Conservation (phyloP, 768 basidiomycete genomes). For the Gloeostereum incarnatum region DNA sequence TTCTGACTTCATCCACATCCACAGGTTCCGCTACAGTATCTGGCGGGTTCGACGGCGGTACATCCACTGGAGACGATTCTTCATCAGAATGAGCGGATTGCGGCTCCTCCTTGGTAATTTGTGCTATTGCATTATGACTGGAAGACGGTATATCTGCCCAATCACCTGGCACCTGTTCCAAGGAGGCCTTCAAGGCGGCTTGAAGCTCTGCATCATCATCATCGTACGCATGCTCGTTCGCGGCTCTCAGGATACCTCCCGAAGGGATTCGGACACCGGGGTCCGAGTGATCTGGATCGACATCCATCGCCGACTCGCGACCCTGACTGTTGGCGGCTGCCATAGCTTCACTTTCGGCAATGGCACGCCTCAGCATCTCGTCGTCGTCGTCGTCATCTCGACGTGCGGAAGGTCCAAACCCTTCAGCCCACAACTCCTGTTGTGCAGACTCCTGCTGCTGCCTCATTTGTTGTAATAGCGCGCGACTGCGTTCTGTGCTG, state of each 20-base stretch:
- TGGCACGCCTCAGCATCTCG: conserved; percentile 43
- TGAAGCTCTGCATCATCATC: conserved; percentile 86
- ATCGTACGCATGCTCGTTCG: conserved; percentile 50
- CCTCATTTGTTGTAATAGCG: conserved; percentile 54
- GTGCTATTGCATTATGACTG: not conserved
- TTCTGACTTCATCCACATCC: conserved; percentile 59
- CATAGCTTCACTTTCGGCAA: conserved; percentile 50
- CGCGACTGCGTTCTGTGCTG: conserved; percentile 56
- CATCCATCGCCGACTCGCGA: conserved; percentile 13
- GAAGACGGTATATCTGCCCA: conserved; percentile 18
- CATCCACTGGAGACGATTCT: conserved; percentile 3
- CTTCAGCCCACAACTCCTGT: conserved; percentile 42
- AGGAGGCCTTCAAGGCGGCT: conserved; percentile 77
- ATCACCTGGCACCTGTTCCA: conserved; percentile 53
- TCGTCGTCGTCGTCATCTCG: conserved; percentile 48
- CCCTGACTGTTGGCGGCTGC: conserved; percentile 13
- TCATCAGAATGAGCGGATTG: conserved; percentile 5
- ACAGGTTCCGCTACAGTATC: conserved; percentile 22
- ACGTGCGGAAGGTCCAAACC: conserved; percentile 20
- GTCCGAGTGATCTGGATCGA: conserved; percentile 10
- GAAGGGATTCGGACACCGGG: not conserved
- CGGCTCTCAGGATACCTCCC: too few species aligned
- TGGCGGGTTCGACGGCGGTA: conserved; percentile 6
- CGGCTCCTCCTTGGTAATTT: not conserved
- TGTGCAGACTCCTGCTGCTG: conserved; percentile 61